phyloP scores from a whole-genome alignment of 208 protist species.

The Herpetomonas muscarum region DNA sequence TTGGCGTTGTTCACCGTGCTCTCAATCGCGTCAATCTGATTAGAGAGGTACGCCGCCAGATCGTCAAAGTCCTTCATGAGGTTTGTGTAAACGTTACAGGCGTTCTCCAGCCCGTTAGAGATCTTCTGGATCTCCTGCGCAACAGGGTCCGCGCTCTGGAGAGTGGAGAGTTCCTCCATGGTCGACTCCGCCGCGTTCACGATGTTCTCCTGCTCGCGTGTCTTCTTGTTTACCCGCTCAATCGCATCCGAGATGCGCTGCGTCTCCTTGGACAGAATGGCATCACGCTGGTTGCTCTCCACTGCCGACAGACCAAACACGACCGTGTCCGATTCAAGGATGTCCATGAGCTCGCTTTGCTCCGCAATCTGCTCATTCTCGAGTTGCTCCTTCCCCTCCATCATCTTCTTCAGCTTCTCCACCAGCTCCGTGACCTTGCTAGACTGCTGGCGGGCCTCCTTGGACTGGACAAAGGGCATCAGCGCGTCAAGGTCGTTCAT shows the following conservation, averaged over 20 bases:
- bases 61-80: slow-evolving; percentile 51
- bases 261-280: slow-evolving; percentile 37
- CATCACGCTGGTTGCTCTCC: slow-evolving; percentile 41
- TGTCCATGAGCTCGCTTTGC: slow-evolving; percentile 42
- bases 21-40: slow-evolving; percentile 52
- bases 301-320: slow-evolving; percentile 65
- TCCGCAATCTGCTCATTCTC: slow-evolving; percentile 32
- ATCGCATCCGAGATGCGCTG: slow-evolving; percentile 61
- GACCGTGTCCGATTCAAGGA: slow-evolving; percentile 71
- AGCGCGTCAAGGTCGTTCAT: slow-evolving; percentile 73
- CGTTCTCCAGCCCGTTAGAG: slow-evolving; percentile 67
- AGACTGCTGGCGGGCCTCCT: slow-evolving; percentile 56
- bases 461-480: slow-evolving; percentile 75
- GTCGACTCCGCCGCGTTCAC: slow-evolving; percentile 36
- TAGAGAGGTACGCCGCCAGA: slow-evolving; percentile 39
- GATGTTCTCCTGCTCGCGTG: slow-evolving; percentile 34
- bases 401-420: slow-evolving; percentile 47
- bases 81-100: slow-evolving; percentile 43
- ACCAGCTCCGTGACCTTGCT: slow-evolving; percentile 47
- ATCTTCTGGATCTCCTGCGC: slow-evolving; percentile 69
- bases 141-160: slow-evolving; percentile 74
- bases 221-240: slow-evolving; percentile 43
- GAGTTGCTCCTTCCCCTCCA: slow-evolving; percentile 27
- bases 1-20: slow-evolving; percentile 37
- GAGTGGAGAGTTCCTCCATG: slow-evolving; percentile 41